Conservation (phyloP, 257 asterid species). For the Cinchona pubescens region DNA sequence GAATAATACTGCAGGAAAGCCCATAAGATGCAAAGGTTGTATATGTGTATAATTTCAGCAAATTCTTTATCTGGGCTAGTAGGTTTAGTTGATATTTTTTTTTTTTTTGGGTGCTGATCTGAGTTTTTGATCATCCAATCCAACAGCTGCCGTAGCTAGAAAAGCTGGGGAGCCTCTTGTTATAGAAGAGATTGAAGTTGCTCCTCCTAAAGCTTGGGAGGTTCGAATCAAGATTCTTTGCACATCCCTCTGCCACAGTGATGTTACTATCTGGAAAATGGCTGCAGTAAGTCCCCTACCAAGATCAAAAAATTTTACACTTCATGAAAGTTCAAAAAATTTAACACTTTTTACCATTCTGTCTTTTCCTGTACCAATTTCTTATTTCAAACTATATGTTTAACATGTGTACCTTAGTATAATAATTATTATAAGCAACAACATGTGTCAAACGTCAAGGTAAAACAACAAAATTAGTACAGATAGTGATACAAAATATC, state of each 20-base stretch:
- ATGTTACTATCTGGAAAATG: conserved; percentile 40
- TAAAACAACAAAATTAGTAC: no score
- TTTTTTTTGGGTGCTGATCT: not conserved
- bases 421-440: no score
- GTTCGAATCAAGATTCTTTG: conserved; percentile 51
- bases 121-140: not conserved
- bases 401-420: no score
- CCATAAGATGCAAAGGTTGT: conserved; percentile 49
- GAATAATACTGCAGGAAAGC: conserved; percentile 28
- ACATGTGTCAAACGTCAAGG: no score
- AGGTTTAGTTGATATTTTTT: not conserved
- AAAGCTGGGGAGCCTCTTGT: conserved; percentile 41
- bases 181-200: conserved; percentile 46
- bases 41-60: not conserved
- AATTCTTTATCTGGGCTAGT: not conserved
- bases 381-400: no score
- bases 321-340: no score
- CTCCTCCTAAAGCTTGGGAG: conserved; percentile 47
- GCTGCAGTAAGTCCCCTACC: conserved; percentile 27
- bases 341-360: no score
- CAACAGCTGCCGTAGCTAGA: conserved; percentile 49
- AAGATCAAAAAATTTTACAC: no score
- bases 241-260: conserved; percentile 46
- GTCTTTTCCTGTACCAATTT: no score
- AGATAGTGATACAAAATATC: no score